A percentile compares a stretch with the other conserved stretches of the same genome.
Conservation (phyloP, 2,329 filamentous ascomycete species). For the Colletotrichum sojae region DNA sequence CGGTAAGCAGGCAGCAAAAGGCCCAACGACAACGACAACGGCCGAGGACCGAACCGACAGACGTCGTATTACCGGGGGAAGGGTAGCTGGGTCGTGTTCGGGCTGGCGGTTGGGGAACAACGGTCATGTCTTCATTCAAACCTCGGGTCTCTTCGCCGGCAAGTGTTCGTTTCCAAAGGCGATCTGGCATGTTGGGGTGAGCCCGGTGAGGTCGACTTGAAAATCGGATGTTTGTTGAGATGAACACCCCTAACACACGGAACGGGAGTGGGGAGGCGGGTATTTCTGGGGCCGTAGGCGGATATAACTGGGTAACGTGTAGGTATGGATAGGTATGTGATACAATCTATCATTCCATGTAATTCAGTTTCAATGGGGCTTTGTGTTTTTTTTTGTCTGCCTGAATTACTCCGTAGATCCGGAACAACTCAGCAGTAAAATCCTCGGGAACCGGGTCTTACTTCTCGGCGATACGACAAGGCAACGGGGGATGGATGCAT, state of each 20-base stretch:
- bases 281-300: not conserved
- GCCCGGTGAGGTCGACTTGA: not conserved
- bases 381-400: too few relatives aligned
- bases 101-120: slow-evolving; percentile 11
- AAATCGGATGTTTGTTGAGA: slow-evolving; percentile 27
- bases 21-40: slow-evolving; percentile 1
- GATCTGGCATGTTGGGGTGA: slow-evolving; percentile 36
- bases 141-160: not conserved
- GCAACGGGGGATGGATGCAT: not conserved
- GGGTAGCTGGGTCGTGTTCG: not conserved
- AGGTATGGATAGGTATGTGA: too few relatives aligned
- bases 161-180: not conserved
- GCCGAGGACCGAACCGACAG: not conserved
- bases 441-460: too few relatives aligned
- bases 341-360: too few relatives aligned
- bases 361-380: too few relatives aligned
- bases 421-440: too few relatives aligned
- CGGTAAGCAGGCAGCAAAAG: not conserved
- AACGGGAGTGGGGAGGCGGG: too few relatives aligned
- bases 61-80: slow-evolving; percentile 15
- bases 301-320: too few relatives aligned
- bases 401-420: too few relatives aligned
- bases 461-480: not conserved
- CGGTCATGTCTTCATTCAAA: not conserved
- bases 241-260: slow-evolving; percentile 1